Conservation (phyloP, 192 early-diverging fungal genomes). For the Coemansia interrupta region DNA sequence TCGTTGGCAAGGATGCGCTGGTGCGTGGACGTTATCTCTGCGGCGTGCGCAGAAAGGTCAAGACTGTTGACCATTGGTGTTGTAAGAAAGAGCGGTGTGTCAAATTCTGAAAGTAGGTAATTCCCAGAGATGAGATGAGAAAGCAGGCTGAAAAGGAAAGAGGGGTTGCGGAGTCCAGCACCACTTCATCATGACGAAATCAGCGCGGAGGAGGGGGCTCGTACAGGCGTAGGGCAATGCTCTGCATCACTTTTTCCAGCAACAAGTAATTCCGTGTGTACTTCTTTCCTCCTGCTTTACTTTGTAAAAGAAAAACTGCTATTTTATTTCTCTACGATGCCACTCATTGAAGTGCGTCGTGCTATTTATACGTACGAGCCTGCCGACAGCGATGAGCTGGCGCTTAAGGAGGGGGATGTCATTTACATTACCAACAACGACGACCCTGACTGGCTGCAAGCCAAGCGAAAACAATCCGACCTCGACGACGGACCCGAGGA, state of each 20-base stretch:
- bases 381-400: conserved; percentile 77
- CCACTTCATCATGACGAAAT: background rate
- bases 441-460: conserved; percentile 91
- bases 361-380: conserved; percentile 92
- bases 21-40: conserved; percentile 63
- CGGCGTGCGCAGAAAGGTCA: conserved; percentile 64
- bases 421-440: conserved; percentile 81
- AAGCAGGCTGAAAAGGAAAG: background rate
- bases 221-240: no score
- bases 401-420: conserved; percentile 81
- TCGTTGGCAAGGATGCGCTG: conserved; percentile 59
- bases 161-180: background rate
- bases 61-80: conserved; percentile 55
- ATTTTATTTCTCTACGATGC: conserved; percentile 7
- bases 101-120: no score
- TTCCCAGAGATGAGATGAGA: background rate
- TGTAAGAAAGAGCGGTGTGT: background rate
- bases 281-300: background rate
- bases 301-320: background rate
- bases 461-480: conserved; percentile 63
- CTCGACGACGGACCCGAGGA: conserved; percentile 35
- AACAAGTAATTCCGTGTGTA: background rate
- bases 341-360: conserved; percentile 57
- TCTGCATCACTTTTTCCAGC: background rate
- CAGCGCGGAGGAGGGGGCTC: no score